Percentiles rank a stretch among this genome's conserved stretches.
Conservation (phyloP, 2,329 filamentous ascomycete genomes). For the Blumeria graminis region DNA sequence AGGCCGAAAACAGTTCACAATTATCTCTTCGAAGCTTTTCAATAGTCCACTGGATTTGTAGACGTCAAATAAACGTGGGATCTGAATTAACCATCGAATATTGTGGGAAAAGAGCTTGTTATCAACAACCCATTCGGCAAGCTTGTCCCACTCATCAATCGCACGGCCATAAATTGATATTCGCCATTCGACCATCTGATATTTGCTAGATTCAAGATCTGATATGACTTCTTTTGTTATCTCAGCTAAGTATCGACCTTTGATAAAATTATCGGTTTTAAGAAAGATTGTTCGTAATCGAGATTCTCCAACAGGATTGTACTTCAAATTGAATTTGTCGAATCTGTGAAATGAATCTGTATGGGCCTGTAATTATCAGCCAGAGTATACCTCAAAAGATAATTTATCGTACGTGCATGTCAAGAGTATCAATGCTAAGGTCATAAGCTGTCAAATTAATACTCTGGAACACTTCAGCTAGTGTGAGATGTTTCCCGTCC, state of each 20-base stretch:
- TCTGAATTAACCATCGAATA: constrained; percentile 87
- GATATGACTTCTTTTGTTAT: constrained; percentile 96
- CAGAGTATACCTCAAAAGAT: background rate
- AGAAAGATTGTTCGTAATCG: constrained; percentile 91
- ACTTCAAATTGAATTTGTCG: constrained; percentile 98
- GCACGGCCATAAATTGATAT: constrained; percentile 91
- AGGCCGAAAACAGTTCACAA: constrained; percentile 79
- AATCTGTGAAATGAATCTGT: constrained; percentile 97
- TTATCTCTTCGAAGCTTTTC: constrained; percentile 71
- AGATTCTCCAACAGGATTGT: constrained; percentile 92
- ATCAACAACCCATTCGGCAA: constrained; percentile 91
- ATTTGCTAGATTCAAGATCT: constrained; percentile 94
- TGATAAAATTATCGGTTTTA: constrained; percentile 95
- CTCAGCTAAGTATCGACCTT: constrained; percentile 84
- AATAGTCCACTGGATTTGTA: constrained; percentile 79
- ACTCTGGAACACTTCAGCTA: constrained; percentile 86
- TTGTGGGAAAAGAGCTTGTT: constrained; percentile 97
- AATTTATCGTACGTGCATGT: constrained; percentile 62
- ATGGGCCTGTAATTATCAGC: constrained; percentile 37
- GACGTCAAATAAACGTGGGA: constrained; percentile 83
- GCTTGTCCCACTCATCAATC: constrained; percentile 88
- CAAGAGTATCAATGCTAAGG: constrained; percentile 88
- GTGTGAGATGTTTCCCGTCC: constrained; percentile 75
- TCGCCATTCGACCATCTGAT: constrained; percentile 98
- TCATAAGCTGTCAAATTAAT: constrained; percentile 96